Percentiles rank a stretch among this genome's conserved stretches.
These are phyloP conservation scores for Coniochaeta sp. DNA, from an alignment of 2,329 filamentous ascomycete species.

Conservation along the genomic window DNA sequence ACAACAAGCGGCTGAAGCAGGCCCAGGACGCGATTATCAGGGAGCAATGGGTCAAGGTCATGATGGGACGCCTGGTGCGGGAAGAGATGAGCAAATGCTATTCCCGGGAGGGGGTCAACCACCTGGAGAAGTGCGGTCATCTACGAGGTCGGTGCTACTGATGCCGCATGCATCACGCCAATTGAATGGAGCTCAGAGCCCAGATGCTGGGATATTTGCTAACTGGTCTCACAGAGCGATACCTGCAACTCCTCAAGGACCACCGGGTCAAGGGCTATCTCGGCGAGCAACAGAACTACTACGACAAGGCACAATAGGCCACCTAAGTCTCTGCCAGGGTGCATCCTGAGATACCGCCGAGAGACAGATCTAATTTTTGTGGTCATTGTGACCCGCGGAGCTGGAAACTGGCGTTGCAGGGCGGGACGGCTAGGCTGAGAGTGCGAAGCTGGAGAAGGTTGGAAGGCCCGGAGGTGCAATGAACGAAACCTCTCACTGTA, in stretches of 20 bases:
- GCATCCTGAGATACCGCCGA: background rate
- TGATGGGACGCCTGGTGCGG: slow-evolving; percentile 78
- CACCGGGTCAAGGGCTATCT: slow-evolving; percentile 73
- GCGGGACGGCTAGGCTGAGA: background rate
- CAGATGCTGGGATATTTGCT: background rate
- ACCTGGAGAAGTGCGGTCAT: slow-evolving; percentile 78
- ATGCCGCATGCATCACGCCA: background rate
- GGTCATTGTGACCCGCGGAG: background rate
- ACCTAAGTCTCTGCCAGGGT: background rate
- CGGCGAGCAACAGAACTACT: slow-evolving; percentile 73
- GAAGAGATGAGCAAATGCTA: slow-evolving; percentile 86
- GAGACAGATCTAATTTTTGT: background rate
- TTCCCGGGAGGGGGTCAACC: slow-evolving; percentile 75
- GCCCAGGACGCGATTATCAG: slow-evolving; percentile 76
- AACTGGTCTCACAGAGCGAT: slow-evolving; percentile 52
- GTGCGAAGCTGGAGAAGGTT: background rate
- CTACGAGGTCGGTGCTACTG: slow-evolving; percentile 61
- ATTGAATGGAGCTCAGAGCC: background rate
- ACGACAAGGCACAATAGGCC: slow-evolving; percentile 33
- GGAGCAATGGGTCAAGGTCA: slow-evolving; percentile 83
- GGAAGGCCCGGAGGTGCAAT: slow-evolving; percentile 1
- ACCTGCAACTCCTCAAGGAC: slow-evolving; percentile 69
- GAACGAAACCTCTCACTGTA: background rate
- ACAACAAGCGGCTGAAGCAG: slow-evolving; percentile 72
- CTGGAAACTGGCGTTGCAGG: background rate